Evolutionary conservation across 2,329 filamentous ascomycete genomes (phyloP), one percentile per base, ranked within the genome.

Genomic region (Botrytis galanthina): DNA sequence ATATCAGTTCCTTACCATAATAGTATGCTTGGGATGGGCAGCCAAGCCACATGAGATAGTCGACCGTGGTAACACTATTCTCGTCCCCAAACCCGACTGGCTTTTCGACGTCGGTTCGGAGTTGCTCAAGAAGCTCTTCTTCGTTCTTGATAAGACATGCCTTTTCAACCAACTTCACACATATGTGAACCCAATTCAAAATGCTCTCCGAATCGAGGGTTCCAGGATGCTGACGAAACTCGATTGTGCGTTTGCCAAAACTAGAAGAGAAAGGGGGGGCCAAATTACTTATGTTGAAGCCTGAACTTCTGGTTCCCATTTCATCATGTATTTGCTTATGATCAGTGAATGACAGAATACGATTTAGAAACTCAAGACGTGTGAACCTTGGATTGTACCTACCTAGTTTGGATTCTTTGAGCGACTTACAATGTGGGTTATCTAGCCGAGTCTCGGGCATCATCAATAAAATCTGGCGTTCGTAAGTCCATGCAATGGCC

Each of bases 141-240:
- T 57, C 51, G 8, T 39, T 35, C 64, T 54, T 54, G 22, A 44
- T 20, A 20, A 29, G 29, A 39, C 22, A 71, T 37, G 69, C 69
- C 7, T 44, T 62, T 60, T 51, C 44, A 8, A 78, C 72, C 29
- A 79, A 46, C 22, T 75, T 77, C 1, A 73, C 54, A 16, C 72
- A 64, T 12, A 74, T 44, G 16, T 67, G 63, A 12, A 76, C 37
- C 78, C 79, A 80, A n/a, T 69, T 73, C 1, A 29, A n/a, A 8
- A 80, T 67, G 1, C 68, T 71, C 12, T 74, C 68, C 0, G 60
- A 48, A 35, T 77, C 77, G 2, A 80, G 60, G 0, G 74, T 75
- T 1, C 78, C 77, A 35, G 74, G 72, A 69, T 80, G 78, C 14
- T 78, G 74, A 9, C 78, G 73, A 72, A 78, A 80, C 67, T 81